A percentile compares a stretch with the other conserved stretches of the same genome.
Evolutionary conservation across 768 basidiomycete genomes (phyloP).

Genomic region (Lentinula detonsa): DNA sequence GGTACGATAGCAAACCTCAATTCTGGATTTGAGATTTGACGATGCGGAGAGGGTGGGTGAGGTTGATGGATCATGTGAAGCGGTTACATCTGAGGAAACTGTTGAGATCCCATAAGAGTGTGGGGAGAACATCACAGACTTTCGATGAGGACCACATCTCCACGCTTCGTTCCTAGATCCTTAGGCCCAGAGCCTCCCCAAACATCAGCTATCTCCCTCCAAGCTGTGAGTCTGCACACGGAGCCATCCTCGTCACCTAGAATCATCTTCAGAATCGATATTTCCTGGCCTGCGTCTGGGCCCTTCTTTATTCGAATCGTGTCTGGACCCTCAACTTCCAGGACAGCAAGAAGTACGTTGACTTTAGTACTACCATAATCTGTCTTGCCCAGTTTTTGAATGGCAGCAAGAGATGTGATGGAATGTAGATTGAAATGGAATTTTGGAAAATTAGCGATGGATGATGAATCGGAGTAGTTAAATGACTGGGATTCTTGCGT

Average conservation of each 20-base stretch:
- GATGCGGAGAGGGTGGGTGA: slow-evolving; percentile 61
- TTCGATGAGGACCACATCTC: slow-evolving; percentile 66
- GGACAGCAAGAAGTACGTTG: slow-evolving; percentile 53
- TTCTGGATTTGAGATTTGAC: slow-evolving; percentile 51
- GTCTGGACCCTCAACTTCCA: slow-evolving; percentile 78
- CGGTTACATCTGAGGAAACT: slow-evolving; percentile 43
- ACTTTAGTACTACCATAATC: slow-evolving; percentile 42
- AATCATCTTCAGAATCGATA: slow-evolving; percentile 63
- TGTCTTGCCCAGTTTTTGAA: slow-evolving; percentile 17
- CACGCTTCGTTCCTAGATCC: slow-evolving; percentile 47
- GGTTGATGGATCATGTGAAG: slow-evolving; percentile 34
- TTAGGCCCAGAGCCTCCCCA: slow-evolving; percentile 54
- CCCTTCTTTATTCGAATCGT: slow-evolving; percentile 64
- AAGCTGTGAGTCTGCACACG: slow-evolving; percentile 69
- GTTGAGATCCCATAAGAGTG: neutral
- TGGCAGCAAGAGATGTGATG: slow-evolving; percentile 44
- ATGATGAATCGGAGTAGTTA: slow-evolving; percentile 60
- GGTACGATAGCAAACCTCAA: slow-evolving; percentile 74
- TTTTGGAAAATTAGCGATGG: slow-evolving; percentile 65
- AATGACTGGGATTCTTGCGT: slow-evolving; percentile 46
- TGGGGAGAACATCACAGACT: slow-evolving; percentile 37
- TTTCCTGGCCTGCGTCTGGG: slow-evolving; percentile 60
- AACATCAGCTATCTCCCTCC: slow-evolving; percentile 68
- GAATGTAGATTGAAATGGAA: slow-evolving; percentile 69
- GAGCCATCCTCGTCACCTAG: slow-evolving; percentile 67